Conservation (phyloP, 768 basidiomycete species). For the Russula abietina region DNA sequence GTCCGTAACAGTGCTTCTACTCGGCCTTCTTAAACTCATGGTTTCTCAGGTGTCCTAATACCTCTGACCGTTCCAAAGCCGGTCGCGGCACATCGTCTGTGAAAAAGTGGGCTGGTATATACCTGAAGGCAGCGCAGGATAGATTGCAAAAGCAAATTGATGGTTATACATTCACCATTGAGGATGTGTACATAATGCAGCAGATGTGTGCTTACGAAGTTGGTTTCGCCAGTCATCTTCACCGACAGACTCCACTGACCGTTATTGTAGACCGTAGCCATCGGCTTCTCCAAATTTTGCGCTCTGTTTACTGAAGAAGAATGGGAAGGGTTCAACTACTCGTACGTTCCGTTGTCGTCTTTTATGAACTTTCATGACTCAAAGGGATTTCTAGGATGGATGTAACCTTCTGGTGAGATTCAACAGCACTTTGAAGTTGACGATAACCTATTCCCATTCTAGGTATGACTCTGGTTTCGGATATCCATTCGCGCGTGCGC, state of each 20-base stretch:
- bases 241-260: background rate
- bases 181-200: constrained; percentile 73
- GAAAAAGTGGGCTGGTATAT: constrained; percentile 60
- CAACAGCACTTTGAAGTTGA: background rate
- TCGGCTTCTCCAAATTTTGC: constrained; percentile 90
- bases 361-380: constrained; percentile 39
- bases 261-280: constrained; percentile 65
- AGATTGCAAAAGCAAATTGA: constrained; percentile 54
- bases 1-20: constrained; percentile 32
- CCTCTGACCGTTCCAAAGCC: constrained; percentile 39
- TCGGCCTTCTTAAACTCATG: background rate
- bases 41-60: constrained; percentile 54
- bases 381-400: constrained; percentile 45
- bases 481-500: constrained; percentile 67
- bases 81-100: constrained; percentile 57
- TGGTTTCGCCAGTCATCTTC: constrained; percentile 16
- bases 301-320: constrained; percentile 85
- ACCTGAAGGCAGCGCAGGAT: constrained; percentile 58
- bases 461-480: constrained; percentile 75
- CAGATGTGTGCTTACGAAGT: constrained; percentile 85
- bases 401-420: constrained; percentile 50
- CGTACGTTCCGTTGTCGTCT: constrained; percentile 36
- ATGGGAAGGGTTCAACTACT: constrained; percentile 90
- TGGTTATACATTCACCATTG: constrained; percentile 57
- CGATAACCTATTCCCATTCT: background rate